Evolutionary conservation across 108 stramenopile species (phyloP).

Genomic region (Fistulifera solaris): DNA sequence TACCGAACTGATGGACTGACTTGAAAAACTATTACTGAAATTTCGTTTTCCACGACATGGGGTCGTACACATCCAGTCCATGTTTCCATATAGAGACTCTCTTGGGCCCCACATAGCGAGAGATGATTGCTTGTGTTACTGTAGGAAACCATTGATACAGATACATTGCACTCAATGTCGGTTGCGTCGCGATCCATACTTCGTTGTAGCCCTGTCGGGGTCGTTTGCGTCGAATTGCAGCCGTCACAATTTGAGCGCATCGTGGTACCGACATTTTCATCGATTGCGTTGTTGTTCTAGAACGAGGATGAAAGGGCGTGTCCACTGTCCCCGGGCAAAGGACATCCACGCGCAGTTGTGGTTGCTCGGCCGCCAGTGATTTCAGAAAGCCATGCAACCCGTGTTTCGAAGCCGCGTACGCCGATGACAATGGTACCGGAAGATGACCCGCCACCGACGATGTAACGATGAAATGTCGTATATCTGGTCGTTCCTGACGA

Average conservation of each 20-base stretch:
- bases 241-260: slow-evolving; percentile 36
- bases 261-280: slow-evolving; percentile 52
- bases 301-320: slow-evolving; percentile 30
- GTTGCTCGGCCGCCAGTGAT: slow-evolving; percentile 41
- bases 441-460: slow-evolving; percentile 46
- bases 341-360: slow-evolving; percentile 39
- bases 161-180: slow-evolving; percentile 33
- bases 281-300: slow-evolving; percentile 2
- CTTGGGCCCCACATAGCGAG: slow-evolving; percentile 15
- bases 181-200: slow-evolving; percentile 50
- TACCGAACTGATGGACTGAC: too few relatives aligned
- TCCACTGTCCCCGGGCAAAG: slow-evolving; percentile 54
- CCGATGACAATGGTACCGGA: slow-evolving; percentile 48
- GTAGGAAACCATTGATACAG: slow-evolving; percentile 31
- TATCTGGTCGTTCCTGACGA: slow-evolving; percentile 2
- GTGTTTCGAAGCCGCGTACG: slow-evolving; percentile 61
- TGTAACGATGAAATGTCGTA: slow-evolving; percentile 38
- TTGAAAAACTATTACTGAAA: too few relatives aligned
- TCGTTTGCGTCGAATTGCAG: slow-evolving; percentile 8
- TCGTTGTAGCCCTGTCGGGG: slow-evolving; percentile 11
- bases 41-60: slow-evolving; percentile 23
- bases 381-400: slow-evolving; percentile 55
- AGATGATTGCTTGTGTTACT: slow-evolving; percentile 15
- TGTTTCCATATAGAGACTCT: slow-evolving; percentile 27
- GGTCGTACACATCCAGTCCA: slow-evolving; percentile 44